A percentile compares a stretch with the other conserved stretches of the same genome.
Conservation (phyloP, 1,139 yeast species). For the Saccharomyces pastorianus region DNA sequence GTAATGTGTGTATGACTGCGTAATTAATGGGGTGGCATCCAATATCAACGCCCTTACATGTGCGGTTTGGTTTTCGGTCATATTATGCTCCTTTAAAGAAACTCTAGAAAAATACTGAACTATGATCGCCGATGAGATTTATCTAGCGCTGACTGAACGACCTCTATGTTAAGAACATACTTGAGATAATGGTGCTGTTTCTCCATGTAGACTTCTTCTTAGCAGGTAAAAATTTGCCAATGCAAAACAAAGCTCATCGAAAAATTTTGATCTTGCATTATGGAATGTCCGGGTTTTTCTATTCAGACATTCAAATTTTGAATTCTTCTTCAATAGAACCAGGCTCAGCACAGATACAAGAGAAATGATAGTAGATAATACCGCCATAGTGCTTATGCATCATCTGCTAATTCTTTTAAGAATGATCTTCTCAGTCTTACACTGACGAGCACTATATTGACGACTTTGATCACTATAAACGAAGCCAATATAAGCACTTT, state of each 20-base stretch:
- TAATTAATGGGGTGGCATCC: slow-evolving; percentile 92
- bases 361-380: not conserved
- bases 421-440: not conserved
- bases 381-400: not conserved
- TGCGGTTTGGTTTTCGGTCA: slow-evolving; percentile 6
- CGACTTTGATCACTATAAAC: not conserved
- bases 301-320: not conserved
- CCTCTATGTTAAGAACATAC: not conserved
- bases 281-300: not conserved
- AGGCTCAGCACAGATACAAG: not conserved
- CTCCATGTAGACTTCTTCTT: not conserved
- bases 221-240: not conserved
- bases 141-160: not conserved
- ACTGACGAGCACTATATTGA: not conserved
- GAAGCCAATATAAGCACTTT: not conserved
- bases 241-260: slow-evolving; percentile 10
- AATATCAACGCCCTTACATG: slow-evolving; percentile 55
- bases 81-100: not conserved
- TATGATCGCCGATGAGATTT: not conserved
- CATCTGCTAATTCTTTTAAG: not conserved
- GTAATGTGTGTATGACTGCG: slow-evolving; percentile 71
- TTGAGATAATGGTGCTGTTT: not conserved
- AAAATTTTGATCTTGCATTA: not conserved
- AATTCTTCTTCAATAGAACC: not conserved
- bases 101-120: not conserved